phyloP scores from a whole-genome alignment of 2,329 filamentous ascomycete species.

The Cadophora sp. region DNA sequence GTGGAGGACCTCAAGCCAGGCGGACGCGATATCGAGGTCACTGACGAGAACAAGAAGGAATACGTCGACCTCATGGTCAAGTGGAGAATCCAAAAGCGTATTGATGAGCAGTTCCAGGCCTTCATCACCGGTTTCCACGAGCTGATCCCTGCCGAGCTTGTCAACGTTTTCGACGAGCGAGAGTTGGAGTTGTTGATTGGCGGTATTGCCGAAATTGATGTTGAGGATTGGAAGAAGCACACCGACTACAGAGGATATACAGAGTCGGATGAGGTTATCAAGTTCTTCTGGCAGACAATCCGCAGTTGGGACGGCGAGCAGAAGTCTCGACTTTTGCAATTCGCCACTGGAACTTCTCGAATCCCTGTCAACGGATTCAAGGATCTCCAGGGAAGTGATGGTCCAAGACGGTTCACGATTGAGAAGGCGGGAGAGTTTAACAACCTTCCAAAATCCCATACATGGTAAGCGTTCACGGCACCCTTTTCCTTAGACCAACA shows the following conservation, averaged over 20 bases:
- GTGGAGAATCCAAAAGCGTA: constrained; percentile 98
- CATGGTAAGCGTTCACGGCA: constrained; percentile 72
- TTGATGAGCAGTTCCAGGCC: constrained; percentile 97
- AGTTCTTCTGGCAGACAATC: constrained; percentile 99
- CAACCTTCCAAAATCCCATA: constrained; percentile 96
- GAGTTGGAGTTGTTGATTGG: constrained; percentile 96
- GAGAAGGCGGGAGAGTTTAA: constrained; percentile 93
- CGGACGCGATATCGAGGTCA: constrained; percentile 92
- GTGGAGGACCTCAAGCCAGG: constrained; percentile 93
- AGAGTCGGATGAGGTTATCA: constrained; percentile 94
- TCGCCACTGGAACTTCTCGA: constrained; percentile 95
- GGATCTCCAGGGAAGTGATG: constrained; percentile 96
- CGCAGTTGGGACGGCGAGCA: constrained; percentile 98
- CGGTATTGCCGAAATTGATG: constrained; percentile 99
- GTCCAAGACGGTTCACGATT: constrained; percentile 94
- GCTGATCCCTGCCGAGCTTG: constrained; percentile 92
- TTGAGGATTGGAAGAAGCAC: constrained; percentile 99
- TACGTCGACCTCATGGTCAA: constrained; percentile 99
- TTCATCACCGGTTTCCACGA: constrained; percentile 98
- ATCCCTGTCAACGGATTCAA: constrained; percentile 99
- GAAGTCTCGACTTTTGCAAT: constrained; percentile 94
- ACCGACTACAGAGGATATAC: constrained; percentile 99
- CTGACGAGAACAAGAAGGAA: constrained; percentile 98
- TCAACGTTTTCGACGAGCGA: constrained; percentile 98
- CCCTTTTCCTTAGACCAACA: constrained; percentile 17